phyloP scores from a whole-genome alignment of 169 alveolate species.

The Ichthyophthirius multifiliis region DNA sequence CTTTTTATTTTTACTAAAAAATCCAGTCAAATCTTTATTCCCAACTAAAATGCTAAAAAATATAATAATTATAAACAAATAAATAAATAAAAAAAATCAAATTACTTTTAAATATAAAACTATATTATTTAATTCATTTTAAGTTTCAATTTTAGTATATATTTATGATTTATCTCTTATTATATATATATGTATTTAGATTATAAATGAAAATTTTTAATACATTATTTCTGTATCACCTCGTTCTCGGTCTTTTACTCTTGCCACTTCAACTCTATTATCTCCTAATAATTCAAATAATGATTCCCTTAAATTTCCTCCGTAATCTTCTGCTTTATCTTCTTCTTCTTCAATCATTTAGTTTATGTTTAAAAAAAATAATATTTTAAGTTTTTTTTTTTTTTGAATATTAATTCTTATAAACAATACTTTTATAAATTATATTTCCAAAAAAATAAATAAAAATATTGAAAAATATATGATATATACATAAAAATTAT shows the following conservation, averaged over 20 bases:
- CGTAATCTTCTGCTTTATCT: not conserved
- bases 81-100: not conserved
- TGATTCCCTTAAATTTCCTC: not conserved
- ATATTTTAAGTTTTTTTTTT: no score
- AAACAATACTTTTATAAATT: no score
- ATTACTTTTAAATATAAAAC: not conserved
- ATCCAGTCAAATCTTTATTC: slow-evolving; percentile 8
- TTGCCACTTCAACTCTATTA: not conserved
- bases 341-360: not conserved
- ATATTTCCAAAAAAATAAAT: no score
- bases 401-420: no score
- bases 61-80: not conserved
- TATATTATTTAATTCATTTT: not conserved
- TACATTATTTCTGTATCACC: slow-evolving; percentile 2
- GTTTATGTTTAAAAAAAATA: no score
- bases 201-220: not conserved
- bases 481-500: no score
- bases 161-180: not conserved
- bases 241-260: not conserved
- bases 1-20: not conserved
- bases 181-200: not conserved
- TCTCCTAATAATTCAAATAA: not conserved
- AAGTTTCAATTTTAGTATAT: not conserved
- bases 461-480: no score
- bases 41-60: not conserved